Conservation (phyloP, 1,284 basidiomycete species). For the Microbotryum violaceum region DNA sequence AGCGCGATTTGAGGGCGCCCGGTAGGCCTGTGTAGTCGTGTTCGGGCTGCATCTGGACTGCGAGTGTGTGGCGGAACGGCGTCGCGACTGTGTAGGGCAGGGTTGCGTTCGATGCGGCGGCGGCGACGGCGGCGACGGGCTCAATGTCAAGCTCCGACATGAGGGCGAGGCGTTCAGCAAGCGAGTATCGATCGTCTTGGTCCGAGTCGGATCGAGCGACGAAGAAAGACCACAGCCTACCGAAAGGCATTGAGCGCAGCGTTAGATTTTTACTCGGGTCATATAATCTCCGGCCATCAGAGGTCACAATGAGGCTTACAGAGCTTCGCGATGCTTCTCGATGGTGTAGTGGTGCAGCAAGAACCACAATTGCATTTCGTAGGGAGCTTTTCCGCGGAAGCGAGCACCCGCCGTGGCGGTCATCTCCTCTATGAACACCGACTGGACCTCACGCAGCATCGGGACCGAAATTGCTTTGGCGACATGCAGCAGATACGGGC, state of each 20-base stretch:
- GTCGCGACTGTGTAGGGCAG: not conserved
- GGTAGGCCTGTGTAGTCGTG: not conserved
- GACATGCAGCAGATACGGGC: constrained; percentile 29
- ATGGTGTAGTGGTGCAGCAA: constrained; percentile 18
- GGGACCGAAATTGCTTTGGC: constrained; percentile 20
- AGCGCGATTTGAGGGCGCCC: not conserved
- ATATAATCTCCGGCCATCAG: no score
- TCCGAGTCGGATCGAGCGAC: constrained; percentile 12
- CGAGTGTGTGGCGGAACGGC: not conserved
- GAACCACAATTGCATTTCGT: constrained; percentile 14
- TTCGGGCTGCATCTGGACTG: not conserved
- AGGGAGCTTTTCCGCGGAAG: constrained; percentile 11
- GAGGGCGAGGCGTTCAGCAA: constrained; percentile 2
- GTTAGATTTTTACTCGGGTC: no score
- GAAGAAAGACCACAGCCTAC: constrained; percentile 24
- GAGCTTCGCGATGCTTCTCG: constrained; percentile 28
- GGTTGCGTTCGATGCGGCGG: no score
- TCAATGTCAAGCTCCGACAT: constrained; percentile 1
- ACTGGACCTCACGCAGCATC: constrained; percentile 22
- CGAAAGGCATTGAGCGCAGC: not conserved
- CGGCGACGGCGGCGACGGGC: not conserved
- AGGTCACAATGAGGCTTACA: not conserved
- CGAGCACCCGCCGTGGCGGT: constrained; percentile 17
- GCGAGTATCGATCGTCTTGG: constrained; percentile 11
- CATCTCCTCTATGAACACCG: constrained; percentile 16